phyloP scores from a whole-genome alignment of 1,284 basidiomycete species.

The Porogramme epimiltina region DNA sequence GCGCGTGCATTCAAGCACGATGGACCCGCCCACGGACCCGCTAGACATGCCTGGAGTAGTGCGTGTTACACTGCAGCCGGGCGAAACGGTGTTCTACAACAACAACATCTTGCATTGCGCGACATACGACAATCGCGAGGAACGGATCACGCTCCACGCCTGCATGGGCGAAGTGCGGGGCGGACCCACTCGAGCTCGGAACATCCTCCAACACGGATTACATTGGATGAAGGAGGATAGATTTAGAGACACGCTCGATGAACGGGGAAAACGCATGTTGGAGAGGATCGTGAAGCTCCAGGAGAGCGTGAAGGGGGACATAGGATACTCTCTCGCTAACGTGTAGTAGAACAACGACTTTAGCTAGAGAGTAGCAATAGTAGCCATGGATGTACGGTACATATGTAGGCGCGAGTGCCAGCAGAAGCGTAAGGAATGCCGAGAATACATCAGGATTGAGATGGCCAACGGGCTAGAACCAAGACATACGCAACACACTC shows the following conservation, averaged over 20 bases:
- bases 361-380: no score
- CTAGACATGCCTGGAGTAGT: conserved; percentile 72
- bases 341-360: no score
- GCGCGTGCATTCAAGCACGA: conserved; percentile 54
- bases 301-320: conserved; percentile 41
- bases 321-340: conserved; percentile 49
- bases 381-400: no score
- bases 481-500: no score
- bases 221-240: conserved; percentile 67
- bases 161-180: conserved; percentile 69
- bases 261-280: conserved; percentile 59
- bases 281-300: conserved; percentile 63
- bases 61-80: conserved; percentile 59
- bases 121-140: conserved; percentile 54
- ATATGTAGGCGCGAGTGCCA: no score
- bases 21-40: conserved; percentile 57
- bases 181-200: conserved; percentile 67
- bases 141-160: conserved; percentile 75
- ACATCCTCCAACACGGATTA: conserved; percentile 81
- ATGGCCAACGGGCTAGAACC: no score
- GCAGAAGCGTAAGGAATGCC: no score
- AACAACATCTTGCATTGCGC: conserved; percentile 81
- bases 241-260: conserved; percentile 56
- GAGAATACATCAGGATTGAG: no score
- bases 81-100: conserved; percentile 84